Conservation (phyloP, 2,329 filamentous ascomycete species). For the Tricladium varicosporioides region DNA sequence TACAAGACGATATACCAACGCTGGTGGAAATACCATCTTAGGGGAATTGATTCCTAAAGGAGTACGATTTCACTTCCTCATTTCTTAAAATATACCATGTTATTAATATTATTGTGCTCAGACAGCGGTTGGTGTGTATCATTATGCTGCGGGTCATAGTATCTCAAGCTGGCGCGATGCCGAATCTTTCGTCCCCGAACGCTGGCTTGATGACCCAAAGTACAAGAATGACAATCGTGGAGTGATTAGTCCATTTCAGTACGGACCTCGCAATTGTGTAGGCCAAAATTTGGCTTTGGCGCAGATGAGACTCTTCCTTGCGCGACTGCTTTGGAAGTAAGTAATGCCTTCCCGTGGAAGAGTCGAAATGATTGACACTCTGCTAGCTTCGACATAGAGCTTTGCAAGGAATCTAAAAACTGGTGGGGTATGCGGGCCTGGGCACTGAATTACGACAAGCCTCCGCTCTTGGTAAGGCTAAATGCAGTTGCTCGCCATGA, state of each 20-base stretch:
- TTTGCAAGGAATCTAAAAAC: slow-evolving; percentile 6
- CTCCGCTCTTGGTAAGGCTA: slow-evolving; percentile 1
- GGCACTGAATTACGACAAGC: slow-evolving; percentile 1
- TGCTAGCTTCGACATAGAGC: slow-evolving; percentile 6
- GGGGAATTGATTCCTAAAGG: not conserved
- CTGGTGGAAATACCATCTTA: slow-evolving; percentile 6
- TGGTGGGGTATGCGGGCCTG: slow-evolving; percentile 4
- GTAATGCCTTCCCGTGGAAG: not conserved
- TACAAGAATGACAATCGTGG: slow-evolving; percentile 7
- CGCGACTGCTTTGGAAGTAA: slow-evolving; percentile 28
- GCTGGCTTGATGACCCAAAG: slow-evolving; percentile 13
- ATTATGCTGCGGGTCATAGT: slow-evolving; percentile 10
- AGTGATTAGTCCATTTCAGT: slow-evolving; percentile 10
- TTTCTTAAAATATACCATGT: not conserved
- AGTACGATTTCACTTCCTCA: not conserved
- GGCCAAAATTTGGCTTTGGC: slow-evolving; percentile 33
- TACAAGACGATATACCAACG: slow-evolving; percentile 4
- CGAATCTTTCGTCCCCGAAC: slow-evolving; percentile 16
- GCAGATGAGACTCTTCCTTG: slow-evolving; percentile 30
- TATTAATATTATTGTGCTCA: not conserved
- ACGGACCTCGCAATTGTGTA: slow-evolving; percentile 29
- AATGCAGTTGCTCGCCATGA: not conserved
- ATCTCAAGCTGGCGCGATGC: slow-evolving; percentile 1
- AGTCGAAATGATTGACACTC: not conserved
- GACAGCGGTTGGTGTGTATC: slow-evolving; percentile 9